Percentiles rank a stretch among this genome's conserved stretches.
Evolutionary conservation across 768 basidiomycete genomes (phyloP).

Genomic region (Xerocomellus dryophilus): DNA sequence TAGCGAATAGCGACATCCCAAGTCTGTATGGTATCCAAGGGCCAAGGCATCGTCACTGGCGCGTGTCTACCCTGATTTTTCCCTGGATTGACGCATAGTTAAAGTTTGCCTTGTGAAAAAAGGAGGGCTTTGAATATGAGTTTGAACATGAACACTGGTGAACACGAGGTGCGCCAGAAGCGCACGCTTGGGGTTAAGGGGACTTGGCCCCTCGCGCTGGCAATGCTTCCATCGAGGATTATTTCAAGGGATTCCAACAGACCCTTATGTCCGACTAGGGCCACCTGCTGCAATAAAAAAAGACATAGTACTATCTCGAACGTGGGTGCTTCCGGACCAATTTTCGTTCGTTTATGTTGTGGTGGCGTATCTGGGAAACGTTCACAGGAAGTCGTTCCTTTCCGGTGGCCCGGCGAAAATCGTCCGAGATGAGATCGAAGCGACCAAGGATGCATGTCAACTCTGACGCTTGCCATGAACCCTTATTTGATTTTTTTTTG

Average conservation of each 20-base stretch:
- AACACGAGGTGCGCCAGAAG: conserved; percentile 34
- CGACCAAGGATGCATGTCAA: not conserved
- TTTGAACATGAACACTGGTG: not conserved
- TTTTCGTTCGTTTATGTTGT: not conserved
- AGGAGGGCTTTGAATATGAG: conserved; percentile 4
- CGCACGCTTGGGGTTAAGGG: conserved; percentile 24
- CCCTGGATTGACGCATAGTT: conserved; percentile 14
- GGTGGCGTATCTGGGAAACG: not conserved
- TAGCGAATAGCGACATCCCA: conserved; percentile 18
- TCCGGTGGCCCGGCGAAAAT: conserved; percentile 1
- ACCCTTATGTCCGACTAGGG: not conserved
- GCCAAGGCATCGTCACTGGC: conserved; percentile 3
- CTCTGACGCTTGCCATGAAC: not conserved
- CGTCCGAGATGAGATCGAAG: conserved; percentile 9
- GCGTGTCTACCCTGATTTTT: conserved; percentile 22
- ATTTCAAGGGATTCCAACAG: no score
- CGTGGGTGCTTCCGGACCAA: not conserved
- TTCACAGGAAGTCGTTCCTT: not conserved
- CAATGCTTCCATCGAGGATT: not conserved
- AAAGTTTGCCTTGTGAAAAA: conserved; percentile 23
- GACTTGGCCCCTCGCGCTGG: conserved; percentile 1
- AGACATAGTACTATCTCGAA: not conserved
- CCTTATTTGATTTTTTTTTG: no score
- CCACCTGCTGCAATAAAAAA: not conserved
- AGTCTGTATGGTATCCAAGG: conserved; percentile 3